Base-by-base conservation (phyloP, 1,284 basidiomycete species). In the Sanghuangporus baumii region DNA sequence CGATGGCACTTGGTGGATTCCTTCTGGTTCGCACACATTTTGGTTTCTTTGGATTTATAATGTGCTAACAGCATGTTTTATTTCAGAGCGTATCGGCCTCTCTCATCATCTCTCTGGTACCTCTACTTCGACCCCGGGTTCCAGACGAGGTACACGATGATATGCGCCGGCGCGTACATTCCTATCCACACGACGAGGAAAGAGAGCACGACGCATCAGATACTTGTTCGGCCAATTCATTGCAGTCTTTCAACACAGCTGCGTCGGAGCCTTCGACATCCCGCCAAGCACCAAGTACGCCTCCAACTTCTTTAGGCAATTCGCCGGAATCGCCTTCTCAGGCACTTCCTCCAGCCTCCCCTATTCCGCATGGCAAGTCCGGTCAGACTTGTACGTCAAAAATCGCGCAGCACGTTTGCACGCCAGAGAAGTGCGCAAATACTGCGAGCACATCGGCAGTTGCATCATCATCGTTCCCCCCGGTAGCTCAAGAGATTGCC, bases 1-100 rank as follows among this genome's bases (percentile, higher is more conserved):
- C 63, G 9, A 62, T 64, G 60, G 65, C 63, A 46, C 26, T 57
- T 18, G 43, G 52, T 18, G 65, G 65, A 11, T 60, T 66, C 37
- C 46, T 64, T 43, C 23, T 65, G 57, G 65, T 66, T 57, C 50
- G 65, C 65, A n/a, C 7, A 7, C 8, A 23, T 16, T 46, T 14
- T 8, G n/a, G 14, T 40, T 47, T 37, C 11, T n/a, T n/a, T 6
- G 48, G 18, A 16, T 55, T 38, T 3, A 7, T 7, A 47, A 47
- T 31, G 23, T 57, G 16, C 46, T 60, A 23, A 57, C 36, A 26
- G 12, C 31, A 5, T 55, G 48, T 6, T 18, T 18, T 41, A n/a
- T 46, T 11, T 7, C 38, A 63, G 61, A 66, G 62, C 43, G 46
- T 65, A 14, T 43, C 55, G 14, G 48, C 46, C 5, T 60, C 63